Evolutionary conservation across 208 protist genomes (phyloP), one percentile per base, ranked within the genome.

Genomic region (Trypanosoma platydactyli): DNA sequence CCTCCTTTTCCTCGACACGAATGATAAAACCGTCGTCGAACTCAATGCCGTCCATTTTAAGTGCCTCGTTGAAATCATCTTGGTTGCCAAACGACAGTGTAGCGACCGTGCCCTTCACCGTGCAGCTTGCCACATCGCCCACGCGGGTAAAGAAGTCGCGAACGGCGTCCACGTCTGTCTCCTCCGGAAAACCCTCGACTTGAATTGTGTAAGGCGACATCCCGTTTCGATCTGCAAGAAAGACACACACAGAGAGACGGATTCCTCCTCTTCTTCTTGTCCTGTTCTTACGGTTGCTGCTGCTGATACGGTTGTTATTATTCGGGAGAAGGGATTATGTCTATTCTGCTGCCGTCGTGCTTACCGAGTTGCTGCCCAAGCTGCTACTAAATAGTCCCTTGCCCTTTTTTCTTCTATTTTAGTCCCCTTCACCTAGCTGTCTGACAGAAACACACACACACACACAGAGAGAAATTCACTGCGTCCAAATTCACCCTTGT

Each of bases 71-170:
- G 40, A 79, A 68, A 58, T 83, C 79, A 13, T 81, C 73, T 11
- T 66, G 66, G 42, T 68, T 73, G 1, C 73, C 62, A 40, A 80
- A 83, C 15, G 53, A 54, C 15, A 84, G 52, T 35, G 66, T 63
- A 13, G 72, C 75, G 11, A 45, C 27, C 11, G 68, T 68, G 3
- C 54, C 54, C 3, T 68, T 57, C 59, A 90, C 53, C 41, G 52
- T 62, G 65, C 88, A 84, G 24, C 50, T 54, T 16, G 70, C 64
- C 22, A 91, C 78, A 18, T 76, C 59, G 56, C 88, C 88, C 30
- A 81, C 71, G 51, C 81, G 83, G 27, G 58, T 76, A 67, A 94
- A 91, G 62, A 89, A 91, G 16, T 88, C 85, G 12, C 73, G 72
- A 30, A 94, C 55, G 50, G 76, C 71, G 5, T 89, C 83, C 52